Base-by-base conservation (phyloP, 1,284 basidiomycete species). In the Trichosporon inkin region DNA sequence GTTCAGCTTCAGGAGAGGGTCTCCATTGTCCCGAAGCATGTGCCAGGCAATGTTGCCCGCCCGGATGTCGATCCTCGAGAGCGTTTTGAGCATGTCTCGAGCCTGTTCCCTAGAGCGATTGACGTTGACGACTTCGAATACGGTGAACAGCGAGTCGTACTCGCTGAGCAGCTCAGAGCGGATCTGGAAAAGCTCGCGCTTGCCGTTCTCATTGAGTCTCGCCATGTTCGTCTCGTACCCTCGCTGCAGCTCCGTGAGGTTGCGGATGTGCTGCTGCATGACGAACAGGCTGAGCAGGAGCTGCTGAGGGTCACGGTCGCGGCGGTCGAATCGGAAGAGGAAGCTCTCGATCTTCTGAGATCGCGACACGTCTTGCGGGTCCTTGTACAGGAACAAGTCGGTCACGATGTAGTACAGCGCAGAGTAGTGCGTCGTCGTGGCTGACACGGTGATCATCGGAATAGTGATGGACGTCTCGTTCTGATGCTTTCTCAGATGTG, bases 11-110 rank as follows among this genome's bases (percentile, higher is more conserved):
- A 92, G 88, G 1, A 98, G 82, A 34, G 94, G 82, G 55, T 88
- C 84, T 37, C 84, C 78, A 58, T 87, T 83, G 64, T 91, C 89
- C 17, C 66, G 66, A 5, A 96, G 80, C 92, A 99, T 96, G 67
- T 85, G 85, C 93, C 94, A 99, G 0, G 90, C 92, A 55, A 99
- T 87, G 72, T 94, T 89, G 10, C 87, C 85, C 0, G 92, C 92
- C 6, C 86, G 86, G 0, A 91, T 86, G 67, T 90, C 87, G 22
- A 97, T 78, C 40, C 90, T 83, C 38, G 94, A 81, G 1, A 92
- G 90, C 0, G 89, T 90, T 69, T 81, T 79, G 53, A 91, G 88
- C 62, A 88, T 85, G 62, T 89, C 88, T 11, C 85, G 80, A 49
- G 83, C 72, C 54, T 87, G 87, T 60, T 88, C 88, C 49, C 82